Conservation (phyloP, 495 filamentous ascomycete species). For the Alectoria sarmentosa region DNA sequence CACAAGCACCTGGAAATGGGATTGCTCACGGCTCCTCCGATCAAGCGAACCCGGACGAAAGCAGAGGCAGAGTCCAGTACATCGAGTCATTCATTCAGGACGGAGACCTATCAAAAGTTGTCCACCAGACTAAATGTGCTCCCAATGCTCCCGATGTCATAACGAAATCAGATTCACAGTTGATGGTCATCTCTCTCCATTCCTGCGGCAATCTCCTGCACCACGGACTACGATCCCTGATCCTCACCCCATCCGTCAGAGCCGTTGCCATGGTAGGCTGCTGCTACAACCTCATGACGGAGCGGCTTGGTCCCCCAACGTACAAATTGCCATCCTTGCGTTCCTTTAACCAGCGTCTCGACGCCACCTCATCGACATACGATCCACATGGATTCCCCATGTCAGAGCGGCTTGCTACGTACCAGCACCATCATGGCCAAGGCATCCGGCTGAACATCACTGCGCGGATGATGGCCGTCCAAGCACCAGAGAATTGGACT, state of each 20-base stretch:
- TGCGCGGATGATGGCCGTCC: conserved; percentile 91
- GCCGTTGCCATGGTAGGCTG: conserved; percentile 93
- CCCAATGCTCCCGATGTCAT: background rate
- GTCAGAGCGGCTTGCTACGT: conserved; percentile 63
- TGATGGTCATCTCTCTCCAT: conserved; percentile 92
- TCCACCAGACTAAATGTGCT: conserved; percentile 32
- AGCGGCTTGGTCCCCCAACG: conserved; percentile 77
- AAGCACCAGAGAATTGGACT: conserved; percentile 91
- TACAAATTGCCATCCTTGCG: conserved; percentile 72
- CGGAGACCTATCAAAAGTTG: conserved; percentile 51
- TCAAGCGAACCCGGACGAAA: background rate
- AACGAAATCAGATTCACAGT: conserved; percentile 25
- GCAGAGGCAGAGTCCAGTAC: conserved; percentile 36
- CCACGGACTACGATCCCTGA: conserved; percentile 79
- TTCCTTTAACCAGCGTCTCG: conserved; percentile 48
- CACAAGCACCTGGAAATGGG: conserved; percentile 25
- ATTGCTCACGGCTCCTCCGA: conserved; percentile 24
- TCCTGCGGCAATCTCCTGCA: conserved; percentile 97
- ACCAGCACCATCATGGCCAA: conserved; percentile 39
- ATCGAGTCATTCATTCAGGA: conserved; percentile 52
- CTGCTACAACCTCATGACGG: conserved; percentile 94
- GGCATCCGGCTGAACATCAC: conserved; percentile 90
- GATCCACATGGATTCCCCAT: conserved; percentile 93
- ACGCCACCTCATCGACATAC: conserved; percentile 49
- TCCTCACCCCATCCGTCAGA: conserved; percentile 72